Evolutionary conservation across 345 rosid species (phyloP), one percentile per base, ranked within the genome.

Genomic region (Heritiera fomes): DNA sequence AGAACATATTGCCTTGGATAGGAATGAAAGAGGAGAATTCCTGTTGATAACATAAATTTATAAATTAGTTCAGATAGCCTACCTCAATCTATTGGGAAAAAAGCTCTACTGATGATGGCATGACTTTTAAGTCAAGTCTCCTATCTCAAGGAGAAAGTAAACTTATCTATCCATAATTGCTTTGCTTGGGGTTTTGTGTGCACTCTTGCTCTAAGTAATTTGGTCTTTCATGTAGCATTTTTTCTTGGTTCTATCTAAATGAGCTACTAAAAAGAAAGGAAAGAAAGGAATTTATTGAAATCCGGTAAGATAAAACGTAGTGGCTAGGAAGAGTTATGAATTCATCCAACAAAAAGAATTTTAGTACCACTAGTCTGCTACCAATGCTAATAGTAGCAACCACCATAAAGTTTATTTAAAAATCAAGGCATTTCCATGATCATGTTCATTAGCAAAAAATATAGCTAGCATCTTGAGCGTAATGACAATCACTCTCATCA

Each of bases 111-210:
- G 28, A 23, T 23, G 28, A 23, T 23, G 28, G 28, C 6, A 30
- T 17, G 71, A 34, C 71, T 50, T 63, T 49, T 15, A 12, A 63
- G 46, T 14, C 69, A 28, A 1, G 1, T 53, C 58, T 70, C 32
- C 41, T 30, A 7, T 47, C 61, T 49, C 28, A 59, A 11, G 75
- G 55, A 66, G 56, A 73, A 71, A 14, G 40, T 47, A 49, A 53
- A 28, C 58, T 71, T 45, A 11, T 66, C 61, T 38, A 2, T 71
- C 43, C 43, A 53, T 1, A 28, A 7, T 65, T 65, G 2, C 38
- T 67, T 45, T 77, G 63, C 40, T 73, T 34, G 56, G 40, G 40
- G 38, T 53, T 65, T 71, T 38, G 63, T 40, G 32, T 66, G 18
- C 18, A 28, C 45, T 73, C 69, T 15, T 1, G 11, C 20, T 71